These are phyloP conservation scores for Abelmoschus esculentus DNA, from an alignment of 345 rosid genomes.

Conservation along the genomic window DNA sequence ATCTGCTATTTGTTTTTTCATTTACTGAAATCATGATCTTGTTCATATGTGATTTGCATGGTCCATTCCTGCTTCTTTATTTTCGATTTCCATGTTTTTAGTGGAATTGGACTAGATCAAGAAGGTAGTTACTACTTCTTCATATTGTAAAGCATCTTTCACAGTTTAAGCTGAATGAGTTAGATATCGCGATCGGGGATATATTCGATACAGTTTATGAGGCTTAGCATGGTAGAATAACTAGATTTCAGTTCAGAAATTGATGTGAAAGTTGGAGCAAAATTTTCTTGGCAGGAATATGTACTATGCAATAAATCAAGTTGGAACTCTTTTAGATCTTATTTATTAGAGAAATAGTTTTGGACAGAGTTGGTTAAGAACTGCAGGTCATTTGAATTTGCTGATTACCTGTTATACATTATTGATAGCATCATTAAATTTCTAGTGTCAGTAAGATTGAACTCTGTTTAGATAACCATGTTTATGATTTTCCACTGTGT, in stretches of 20 bases:
- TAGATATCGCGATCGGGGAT: background rate
- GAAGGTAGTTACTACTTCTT: background rate
- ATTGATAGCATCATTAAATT: background rate
- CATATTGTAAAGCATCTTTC: background rate
- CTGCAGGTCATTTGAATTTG: too few relatives aligned
- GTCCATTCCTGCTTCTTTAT: background rate
- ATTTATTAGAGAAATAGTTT: background rate
- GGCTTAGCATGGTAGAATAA: background rate
- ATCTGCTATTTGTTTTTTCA: slow-evolving; percentile 11
- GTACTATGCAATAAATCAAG: background rate
- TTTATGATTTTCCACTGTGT: slow-evolving; percentile 16
- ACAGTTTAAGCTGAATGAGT: background rate
- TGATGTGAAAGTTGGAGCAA: background rate
- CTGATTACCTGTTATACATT: too few relatives aligned
- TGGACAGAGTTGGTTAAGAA: background rate
- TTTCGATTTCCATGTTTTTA: background rate
- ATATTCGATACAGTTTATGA: background rate
- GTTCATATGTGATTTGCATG: background rate
- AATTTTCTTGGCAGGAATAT: background rate
- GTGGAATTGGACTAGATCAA: background rate
- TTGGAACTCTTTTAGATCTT: background rate
- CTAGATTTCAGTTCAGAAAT: background rate
- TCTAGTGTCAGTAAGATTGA: background rate
- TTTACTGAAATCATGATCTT: background rate
- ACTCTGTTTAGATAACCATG: slow-evolving; percentile 5